Conservation (phyloP, 2,329 filamentous ascomycete genomes). For the Trichoderma arundinaceum region DNA sequence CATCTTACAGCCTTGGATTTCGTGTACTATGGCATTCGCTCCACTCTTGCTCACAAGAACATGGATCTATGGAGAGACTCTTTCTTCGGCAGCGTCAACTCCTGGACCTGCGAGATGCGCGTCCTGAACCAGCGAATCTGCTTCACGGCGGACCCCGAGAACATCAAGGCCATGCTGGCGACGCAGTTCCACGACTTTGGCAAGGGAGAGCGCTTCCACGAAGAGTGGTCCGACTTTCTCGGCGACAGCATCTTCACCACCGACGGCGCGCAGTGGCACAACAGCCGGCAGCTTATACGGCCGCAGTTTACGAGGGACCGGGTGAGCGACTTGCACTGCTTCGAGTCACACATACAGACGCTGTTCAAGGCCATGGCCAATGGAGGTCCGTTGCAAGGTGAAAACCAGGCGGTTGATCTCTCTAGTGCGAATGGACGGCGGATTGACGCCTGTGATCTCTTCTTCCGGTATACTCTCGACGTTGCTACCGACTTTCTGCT, state of each 20-base stretch:
- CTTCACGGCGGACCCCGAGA: constrained; percentile 83
- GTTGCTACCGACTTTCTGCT: constrained; percentile 86
- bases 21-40: constrained; percentile 60
- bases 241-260: constrained; percentile 79
- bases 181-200: constrained; percentile 85
- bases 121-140: constrained; percentile 65
- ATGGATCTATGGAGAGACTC: constrained; percentile 65
- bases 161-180: constrained; percentile 86
- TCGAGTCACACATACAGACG: constrained; percentile 77
- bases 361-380: constrained; percentile 72
- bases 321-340: constrained; percentile 78
- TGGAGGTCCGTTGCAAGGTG: constrained; percentile 61
- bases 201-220: constrained; percentile 76
- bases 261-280: constrained; percentile 79
- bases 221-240: constrained; percentile 76
- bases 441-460: constrained; percentile 74
- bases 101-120: constrained; percentile 66
- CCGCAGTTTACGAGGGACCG: constrained; percentile 88
- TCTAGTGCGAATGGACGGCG: constrained; percentile 64
- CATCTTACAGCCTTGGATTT: constrained; percentile 63
- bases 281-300: constrained; percentile 78
- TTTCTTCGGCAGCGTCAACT: constrained; percentile 50
- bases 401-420: constrained; percentile 68
- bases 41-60: constrained; percentile 60
- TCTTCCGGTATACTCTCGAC: constrained; percentile 87